Evolutionary conservation across 2,329 filamentous ascomycete species (phyloP).

Genomic region (Diaporthe humulicola): DNA sequence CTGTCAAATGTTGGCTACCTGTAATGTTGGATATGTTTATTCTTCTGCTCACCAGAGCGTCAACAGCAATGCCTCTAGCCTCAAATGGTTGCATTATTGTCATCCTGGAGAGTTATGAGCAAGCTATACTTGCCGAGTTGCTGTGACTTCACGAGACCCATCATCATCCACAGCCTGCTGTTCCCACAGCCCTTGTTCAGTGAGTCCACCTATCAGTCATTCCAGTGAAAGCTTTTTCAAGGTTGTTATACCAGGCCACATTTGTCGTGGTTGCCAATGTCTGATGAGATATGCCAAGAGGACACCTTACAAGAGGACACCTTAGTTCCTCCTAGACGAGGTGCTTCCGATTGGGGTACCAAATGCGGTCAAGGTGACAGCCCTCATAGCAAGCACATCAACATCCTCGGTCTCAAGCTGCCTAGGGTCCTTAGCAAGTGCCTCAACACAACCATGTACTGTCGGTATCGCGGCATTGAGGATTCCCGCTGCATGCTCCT

Average conservation of each 20-base stretch:
- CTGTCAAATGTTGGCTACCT: not conserved
- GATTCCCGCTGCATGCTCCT: constrained; percentile 21
- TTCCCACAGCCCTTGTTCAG: not conserved
- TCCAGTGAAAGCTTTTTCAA: not conserved
- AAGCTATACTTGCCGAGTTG: not conserved
- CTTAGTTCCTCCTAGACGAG: constrained; percentile 7
- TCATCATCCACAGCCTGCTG: not conserved
- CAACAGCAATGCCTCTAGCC: no score
- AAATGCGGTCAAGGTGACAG: constrained; percentile 18
- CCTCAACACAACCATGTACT: constrained; percentile 21
- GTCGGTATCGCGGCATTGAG: constrained; percentile 19
- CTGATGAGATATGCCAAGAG: not conserved
- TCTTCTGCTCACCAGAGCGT: not conserved
- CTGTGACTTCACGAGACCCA: not conserved
- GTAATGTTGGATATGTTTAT: not conserved
- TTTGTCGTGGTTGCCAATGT: no score
- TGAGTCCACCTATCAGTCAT: not conserved
- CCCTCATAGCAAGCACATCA: constrained; percentile 11
- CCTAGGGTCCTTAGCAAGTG: constrained; percentile 22
- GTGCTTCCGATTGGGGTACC: constrained; percentile 26
- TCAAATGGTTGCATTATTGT: not conserved
- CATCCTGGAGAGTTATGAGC: not conserved
- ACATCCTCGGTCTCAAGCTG: constrained; percentile 27
- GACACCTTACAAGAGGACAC: not conserved
- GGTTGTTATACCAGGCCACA: not conserved